Evolutionary conservation across 106 monocot species (phyloP), one percentile per base, ranked within the genome.

Genomic region (Agapanthus africanus): DNA sequence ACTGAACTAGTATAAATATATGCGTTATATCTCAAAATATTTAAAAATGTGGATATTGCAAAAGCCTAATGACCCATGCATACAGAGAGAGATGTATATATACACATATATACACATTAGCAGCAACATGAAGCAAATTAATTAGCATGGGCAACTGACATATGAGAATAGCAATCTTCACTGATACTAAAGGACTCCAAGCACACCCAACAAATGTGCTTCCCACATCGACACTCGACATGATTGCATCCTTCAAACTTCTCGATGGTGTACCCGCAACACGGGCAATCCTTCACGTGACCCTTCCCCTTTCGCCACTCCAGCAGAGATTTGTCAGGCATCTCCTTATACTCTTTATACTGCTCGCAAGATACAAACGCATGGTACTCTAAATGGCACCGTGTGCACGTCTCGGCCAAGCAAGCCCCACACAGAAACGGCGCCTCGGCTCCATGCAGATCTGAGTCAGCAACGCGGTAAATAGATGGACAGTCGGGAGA

Each of bases 161-260:
- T 67, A 64, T 99, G 99, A 19, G 65, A 21, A 54, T 99, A 99
- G 54, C 99, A 99, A 0, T 70, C 85, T 19, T 85, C 81, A 23
- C 84, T 77, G 69, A 16, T 76, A 0, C 9, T 33, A 41, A 89
- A 97, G 14, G 21, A 42, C 31, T 80, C 59, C 64, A 89, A 64
- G 76, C 93, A 93, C 0, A 75, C 79, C 92, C 92, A 99, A 47
- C 99, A 99, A 11, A 99, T 79, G 69, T 99, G 97, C 16, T 72
- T 82, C 36, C 83, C 87, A 39, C 93, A 93, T 44, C 67, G 36
- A 75, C 99, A 99, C 35, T 66, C 76, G 5, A 99, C 59, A 71
- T 99, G 99, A 73, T 93, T 81, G 82, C 99, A 99, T 0, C 99
- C 99, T 6, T 99, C 99, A 6, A 71, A 15, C 79, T 93, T 93